Evolutionary conservation across 1,284 basidiomycete species (phyloP).

Genomic region (Tylopilus orsonianus): DNA sequence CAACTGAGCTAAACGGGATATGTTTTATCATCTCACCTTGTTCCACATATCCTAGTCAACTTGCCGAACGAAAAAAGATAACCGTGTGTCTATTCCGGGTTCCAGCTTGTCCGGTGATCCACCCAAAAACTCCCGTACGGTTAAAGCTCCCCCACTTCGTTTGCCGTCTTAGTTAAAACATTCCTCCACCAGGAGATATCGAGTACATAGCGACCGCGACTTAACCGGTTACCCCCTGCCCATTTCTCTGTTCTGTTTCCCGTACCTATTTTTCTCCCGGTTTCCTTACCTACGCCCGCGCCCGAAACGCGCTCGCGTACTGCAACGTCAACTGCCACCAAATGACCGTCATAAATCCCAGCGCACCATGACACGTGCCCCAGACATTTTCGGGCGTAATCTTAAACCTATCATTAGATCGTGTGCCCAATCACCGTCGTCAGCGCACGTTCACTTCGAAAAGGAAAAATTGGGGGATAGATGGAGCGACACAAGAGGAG

Average conservation of each 20-base stretch:
- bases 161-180: too few species aligned
- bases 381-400: slow-evolving; percentile 67
- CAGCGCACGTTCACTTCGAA: background rate
- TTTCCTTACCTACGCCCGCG: slow-evolving; percentile 9
- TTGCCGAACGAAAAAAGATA: too few species aligned
- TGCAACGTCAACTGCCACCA: slow-evolving; percentile 77
- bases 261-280: too few species aligned
- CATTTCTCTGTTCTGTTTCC: too few species aligned
- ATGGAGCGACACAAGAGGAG: slow-evolving; percentile 30
- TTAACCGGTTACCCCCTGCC: too few species aligned
- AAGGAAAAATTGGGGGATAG: background rate
- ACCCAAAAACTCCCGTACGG: too few species aligned
- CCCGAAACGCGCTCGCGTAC: slow-evolving; percentile 46
- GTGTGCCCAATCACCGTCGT: background rate
- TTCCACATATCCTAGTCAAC: too few species aligned
- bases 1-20: slow-evolving; percentile 54
- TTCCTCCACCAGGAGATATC: too few species aligned
- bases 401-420: slow-evolving; percentile 42
- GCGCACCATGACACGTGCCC: slow-evolving; percentile 66
- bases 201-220: too few species aligned
- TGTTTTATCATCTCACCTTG: background rate
- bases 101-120: too few species aligned
- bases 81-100: too few species aligned
- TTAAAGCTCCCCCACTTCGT: too few species aligned
- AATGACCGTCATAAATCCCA: slow-evolving; percentile 63